These are phyloP conservation scores for Triangularia setosa DNA, from an alignment of 2,329 filamentous ascomycete species.

Conservation along the genomic window DNA sequence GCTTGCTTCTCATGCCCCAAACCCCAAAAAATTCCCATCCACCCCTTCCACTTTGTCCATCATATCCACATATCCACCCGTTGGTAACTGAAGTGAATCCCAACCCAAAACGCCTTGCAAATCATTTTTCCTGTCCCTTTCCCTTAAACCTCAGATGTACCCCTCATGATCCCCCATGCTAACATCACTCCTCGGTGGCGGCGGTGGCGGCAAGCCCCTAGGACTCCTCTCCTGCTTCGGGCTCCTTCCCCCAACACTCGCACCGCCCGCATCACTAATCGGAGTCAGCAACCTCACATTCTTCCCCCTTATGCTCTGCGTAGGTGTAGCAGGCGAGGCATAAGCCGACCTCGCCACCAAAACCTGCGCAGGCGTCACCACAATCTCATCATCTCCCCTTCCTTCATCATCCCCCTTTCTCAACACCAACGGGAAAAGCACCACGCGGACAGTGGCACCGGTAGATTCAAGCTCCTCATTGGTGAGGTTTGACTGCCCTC, in stretches of 20 bases:
- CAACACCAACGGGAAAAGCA: conserved; percentile 93
- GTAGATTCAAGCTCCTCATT: conserved; percentile 79
- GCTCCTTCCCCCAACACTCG: conserved; percentile 28
- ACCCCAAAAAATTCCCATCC: not conserved
- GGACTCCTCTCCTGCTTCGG: conserved; percentile 9
- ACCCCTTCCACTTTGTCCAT: not conserved
- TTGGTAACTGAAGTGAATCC: not conserved
- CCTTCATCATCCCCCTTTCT: conserved; percentile 91
- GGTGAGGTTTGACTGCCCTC: conserved; percentile 54
- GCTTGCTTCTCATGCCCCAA: not conserved
- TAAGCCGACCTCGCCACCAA: conserved; percentile 62
- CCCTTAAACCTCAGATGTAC: conserved; percentile 13
- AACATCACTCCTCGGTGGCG: conserved; percentile 30
- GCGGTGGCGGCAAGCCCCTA: not conserved
- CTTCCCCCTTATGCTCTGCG: conserved; percentile 11
- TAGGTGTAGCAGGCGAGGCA: conserved; percentile 9
- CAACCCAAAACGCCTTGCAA: not conserved
- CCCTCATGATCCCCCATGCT: conserved; percentile 31
- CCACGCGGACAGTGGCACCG: conserved; percentile 77
- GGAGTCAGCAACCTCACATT: conserved; percentile 41
- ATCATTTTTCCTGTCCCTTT: not conserved
- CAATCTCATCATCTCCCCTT: conserved; percentile 86
- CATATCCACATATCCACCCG: too few species aligned
- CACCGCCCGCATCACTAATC: conserved; percentile 48
- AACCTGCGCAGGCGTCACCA: conserved; percentile 93